Conservation (phyloP, 2,329 filamentous ascomycete genomes). For the Chaetomium olivaceum region DNA sequence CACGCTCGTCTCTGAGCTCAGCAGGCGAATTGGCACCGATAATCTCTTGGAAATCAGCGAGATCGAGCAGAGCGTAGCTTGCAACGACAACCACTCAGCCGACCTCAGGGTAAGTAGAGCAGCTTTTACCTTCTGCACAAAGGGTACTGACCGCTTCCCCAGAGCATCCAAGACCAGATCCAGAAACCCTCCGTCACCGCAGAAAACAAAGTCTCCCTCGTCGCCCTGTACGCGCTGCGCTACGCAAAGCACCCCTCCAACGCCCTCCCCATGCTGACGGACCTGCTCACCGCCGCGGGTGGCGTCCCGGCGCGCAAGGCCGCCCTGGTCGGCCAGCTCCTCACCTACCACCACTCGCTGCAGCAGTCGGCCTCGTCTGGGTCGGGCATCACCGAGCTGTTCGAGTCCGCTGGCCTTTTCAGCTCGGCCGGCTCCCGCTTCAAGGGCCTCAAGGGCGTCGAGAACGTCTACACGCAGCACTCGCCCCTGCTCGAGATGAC, state of each 20-base stretch:
- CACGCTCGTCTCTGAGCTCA: constrained; percentile 90
- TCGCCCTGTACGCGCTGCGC: constrained; percentile 91
- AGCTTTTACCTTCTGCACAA: background rate
- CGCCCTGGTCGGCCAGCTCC: constrained; percentile 76
- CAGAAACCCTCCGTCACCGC: constrained; percentile 74
- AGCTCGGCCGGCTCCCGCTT: constrained; percentile 83
- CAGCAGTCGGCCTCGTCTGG: constrained; percentile 70
- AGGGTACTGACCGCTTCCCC: constrained; percentile 1
- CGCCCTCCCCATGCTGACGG: constrained; percentile 78
- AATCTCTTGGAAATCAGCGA: constrained; percentile 94
- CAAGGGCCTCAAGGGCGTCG: constrained; percentile 93
- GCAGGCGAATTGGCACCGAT: constrained; percentile 80
- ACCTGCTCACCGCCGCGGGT: constrained; percentile 82
- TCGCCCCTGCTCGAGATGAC: constrained; percentile 85
- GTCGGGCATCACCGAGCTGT: constrained; percentile 84
- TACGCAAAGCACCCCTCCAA: constrained; percentile 87
- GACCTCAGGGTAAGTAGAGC: constrained; percentile 75
- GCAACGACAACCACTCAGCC: constrained; percentile 88
- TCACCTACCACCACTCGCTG: constrained; percentile 83
- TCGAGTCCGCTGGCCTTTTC: constrained; percentile 89
- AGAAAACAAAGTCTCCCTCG: constrained; percentile 84
- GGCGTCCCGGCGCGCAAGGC: constrained; percentile 74
- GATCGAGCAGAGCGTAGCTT: constrained; percentile 92
- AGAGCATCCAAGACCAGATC: constrained; percentile 85
- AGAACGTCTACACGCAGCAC: constrained; percentile 98